Conservation (phyloP, 305 asterid species). For the Fraxinus nigra region DNA sequence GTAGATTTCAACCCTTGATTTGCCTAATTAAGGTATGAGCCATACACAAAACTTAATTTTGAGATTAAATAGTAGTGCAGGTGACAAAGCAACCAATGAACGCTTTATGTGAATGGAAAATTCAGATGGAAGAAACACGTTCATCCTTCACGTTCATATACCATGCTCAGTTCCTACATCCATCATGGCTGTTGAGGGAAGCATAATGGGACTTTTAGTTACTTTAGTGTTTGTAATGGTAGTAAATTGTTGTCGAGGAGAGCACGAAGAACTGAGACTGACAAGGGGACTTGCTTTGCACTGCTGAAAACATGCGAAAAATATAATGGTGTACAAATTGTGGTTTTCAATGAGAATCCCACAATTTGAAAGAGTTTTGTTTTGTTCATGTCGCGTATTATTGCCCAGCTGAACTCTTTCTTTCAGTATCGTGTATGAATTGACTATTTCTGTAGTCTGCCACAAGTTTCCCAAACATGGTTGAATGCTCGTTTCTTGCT, state of each 20-base stretch:
- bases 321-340: neutral
- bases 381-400: neutral
- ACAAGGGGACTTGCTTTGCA: neutral
- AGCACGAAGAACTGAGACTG: neutral
- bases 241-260: neutral
- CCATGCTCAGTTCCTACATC: neutral
- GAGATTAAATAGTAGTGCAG: constrained; percentile 12
- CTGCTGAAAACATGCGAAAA: neutral
- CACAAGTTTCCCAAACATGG: neutral
- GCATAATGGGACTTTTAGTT: neutral
- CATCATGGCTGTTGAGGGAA: neutral
- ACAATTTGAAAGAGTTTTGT: neutral
- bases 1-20: constrained; percentile 15
- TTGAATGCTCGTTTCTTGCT: neutral
- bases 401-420: neutral
- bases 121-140: neutral
- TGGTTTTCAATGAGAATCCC: neutral
- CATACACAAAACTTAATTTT: neutral
- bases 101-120: neutral
- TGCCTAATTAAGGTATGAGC: neutral
- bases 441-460: neutral
- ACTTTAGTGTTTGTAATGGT: neutral
- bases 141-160: neutral
- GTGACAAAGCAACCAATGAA: constrained; percentile 14
- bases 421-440: constrained; percentile 19